Evolutionary conservation across 148 eudicot genomes (phyloP), one percentile per base, ranked within the genome.

Genomic region (Polygonum maritimum): DNA sequence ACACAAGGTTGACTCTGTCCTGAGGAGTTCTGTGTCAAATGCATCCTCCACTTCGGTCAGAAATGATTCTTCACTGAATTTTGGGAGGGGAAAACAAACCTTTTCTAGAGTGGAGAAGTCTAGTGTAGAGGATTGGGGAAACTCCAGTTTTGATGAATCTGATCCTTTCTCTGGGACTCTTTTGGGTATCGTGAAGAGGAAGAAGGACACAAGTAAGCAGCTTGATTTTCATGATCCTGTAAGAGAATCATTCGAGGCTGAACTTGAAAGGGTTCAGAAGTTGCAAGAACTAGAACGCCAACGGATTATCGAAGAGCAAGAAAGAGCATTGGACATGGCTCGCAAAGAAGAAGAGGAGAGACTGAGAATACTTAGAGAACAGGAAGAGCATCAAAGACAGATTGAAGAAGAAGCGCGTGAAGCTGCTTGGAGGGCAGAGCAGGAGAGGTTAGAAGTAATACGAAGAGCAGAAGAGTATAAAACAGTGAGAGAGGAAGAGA

Each of bases 181-280:
- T 73, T 85, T 88, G 71, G 97, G 92, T 58, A 86, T 88, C 33
- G 82, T 90, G 55, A 95, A 87, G 88, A 88, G 91, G 82, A 95
- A 88, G 82, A 95, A 92, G 81, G 96, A 92, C 77, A 81, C 83
- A 63, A 83, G 81, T 79, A 89, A 86, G 69, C 80, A 78, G 55
- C 83, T 84, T 74, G 89, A 95, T 82, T 88, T 92, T 41, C 92
- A 87, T 74, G 99, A 95, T 78, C 99, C 99, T 77, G 91, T 87
- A 35, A 85, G 97, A 80, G 97, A 95, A 81, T 95, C 99, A 47
- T 95, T 95, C 79, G 99, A 95, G 84, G 99, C 99, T 84, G 99
- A 95, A 80, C 96, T 95, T 84, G 99, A 95, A 87, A 86, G 96
- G 82, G 96, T 92, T 76, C 99, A 95, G 81, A 89, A 87, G 87